phyloP scores from a whole-genome alignment of 306 rosid genomes.

The Alnus rubra region DNA sequence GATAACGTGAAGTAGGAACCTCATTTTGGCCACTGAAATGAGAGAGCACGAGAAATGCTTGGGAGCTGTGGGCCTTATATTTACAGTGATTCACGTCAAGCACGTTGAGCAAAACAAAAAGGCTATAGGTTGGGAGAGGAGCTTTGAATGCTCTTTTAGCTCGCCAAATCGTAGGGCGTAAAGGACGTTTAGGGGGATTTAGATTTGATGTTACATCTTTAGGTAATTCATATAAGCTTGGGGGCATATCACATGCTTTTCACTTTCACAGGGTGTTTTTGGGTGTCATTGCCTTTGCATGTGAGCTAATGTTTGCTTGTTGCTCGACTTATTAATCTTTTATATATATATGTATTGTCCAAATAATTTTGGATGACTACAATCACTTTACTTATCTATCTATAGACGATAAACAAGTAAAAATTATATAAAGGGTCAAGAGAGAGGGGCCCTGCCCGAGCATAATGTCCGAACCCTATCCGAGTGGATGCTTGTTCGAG shows the following conservation, averaged over 20 bases:
- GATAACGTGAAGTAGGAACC: constrained; percentile 13
- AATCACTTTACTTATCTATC: too few relatives aligned
- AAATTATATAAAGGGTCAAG: too few relatives aligned
- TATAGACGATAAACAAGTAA: too few relatives aligned
- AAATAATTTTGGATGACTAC: too few relatives aligned
- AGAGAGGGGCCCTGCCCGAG: too few relatives aligned
- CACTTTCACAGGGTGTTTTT: background rate
- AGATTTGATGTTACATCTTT: background rate
- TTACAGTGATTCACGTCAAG: constrained; percentile 43
- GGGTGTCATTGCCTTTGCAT: constrained; percentile 23
- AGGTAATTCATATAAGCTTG: background rate
- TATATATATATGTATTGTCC: too few relatives aligned
- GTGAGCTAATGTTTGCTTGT: background rate
- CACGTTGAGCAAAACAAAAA: constrained; percentile 34
- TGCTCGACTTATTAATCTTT: background rate
- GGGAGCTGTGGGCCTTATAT: constrained; percentile 14
- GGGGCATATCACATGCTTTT: background rate
- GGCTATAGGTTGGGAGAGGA: constrained; percentile 26
- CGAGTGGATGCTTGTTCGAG: too few relatives aligned
- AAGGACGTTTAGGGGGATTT: background rate
- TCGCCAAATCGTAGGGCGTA: background rate
- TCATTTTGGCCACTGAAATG: constrained; percentile 29
- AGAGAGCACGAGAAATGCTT: background rate
- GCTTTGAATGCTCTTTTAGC: constrained; percentile 42
- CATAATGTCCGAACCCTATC: too few relatives aligned